phyloP scores from a whole-genome alignment of 2,329 filamentous ascomycete species.

The Aspergillus tubingensis region DNA sequence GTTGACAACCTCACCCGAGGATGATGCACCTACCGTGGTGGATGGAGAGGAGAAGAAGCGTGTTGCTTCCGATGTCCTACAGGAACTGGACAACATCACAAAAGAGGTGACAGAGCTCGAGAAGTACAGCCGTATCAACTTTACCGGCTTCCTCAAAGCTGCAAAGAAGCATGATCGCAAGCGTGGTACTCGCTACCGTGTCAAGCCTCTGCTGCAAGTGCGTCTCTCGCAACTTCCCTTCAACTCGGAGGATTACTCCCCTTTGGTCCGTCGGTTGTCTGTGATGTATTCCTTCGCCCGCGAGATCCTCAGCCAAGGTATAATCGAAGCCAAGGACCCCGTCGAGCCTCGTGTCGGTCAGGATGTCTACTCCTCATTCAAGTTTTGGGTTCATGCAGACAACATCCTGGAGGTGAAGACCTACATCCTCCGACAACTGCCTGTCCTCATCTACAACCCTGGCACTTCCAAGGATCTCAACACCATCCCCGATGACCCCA shows the following conservation, averaged over 20 bases:
- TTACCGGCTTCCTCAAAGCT: constrained; percentile 96
- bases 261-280: constrained; percentile 82
- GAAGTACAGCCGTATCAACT: constrained; percentile 94
- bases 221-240: constrained; percentile 85
- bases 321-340: constrained; percentile 56
- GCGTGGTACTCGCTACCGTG: constrained; percentile 80
- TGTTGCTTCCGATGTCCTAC: constrained; percentile 69
- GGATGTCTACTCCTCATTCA: constrained; percentile 80
- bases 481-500: constrained; percentile 74
- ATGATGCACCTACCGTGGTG: constrained; percentile 34
- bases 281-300: constrained; percentile 95
- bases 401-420: constrained; percentile 98
- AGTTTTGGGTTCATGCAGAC: constrained; percentile 96
- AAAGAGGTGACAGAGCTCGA: constrained; percentile 91
- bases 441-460: constrained; percentile 89
- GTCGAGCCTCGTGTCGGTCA: constrained; percentile 51
- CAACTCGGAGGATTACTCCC: constrained; percentile 92
- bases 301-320: constrained; percentile 62
- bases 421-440: constrained; percentile 84
- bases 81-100: constrained; percentile 82
- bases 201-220: constrained; percentile 88
- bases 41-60: constrained; percentile 48
- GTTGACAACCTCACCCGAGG: constrained; percentile 46
- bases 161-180: constrained; percentile 99
- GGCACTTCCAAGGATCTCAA: constrained; percentile 80